phyloP scores from a whole-genome alignment of 106 monocot species.

The Allium fistulosum region DNA sequence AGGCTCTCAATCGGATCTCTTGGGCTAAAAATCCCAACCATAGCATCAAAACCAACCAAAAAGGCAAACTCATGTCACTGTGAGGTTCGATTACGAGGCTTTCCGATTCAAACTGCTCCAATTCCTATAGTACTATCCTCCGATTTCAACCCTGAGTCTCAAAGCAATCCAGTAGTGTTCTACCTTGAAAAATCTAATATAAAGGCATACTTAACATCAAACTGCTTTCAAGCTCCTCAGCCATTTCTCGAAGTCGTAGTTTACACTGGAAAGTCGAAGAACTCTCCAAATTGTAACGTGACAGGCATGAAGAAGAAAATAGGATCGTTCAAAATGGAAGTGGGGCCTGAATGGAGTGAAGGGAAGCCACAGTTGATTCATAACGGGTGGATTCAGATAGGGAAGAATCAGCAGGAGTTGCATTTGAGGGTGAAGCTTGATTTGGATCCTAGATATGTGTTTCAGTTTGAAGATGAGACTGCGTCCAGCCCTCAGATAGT shows the following conservation, averaged over 20 bases:
- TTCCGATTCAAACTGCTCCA: conserved; percentile 55
- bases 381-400: conserved; percentile 71
- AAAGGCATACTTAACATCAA: conserved; percentile 26
- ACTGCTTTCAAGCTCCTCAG: conserved; percentile 41
- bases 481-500: conserved; percentile 67
- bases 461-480: conserved; percentile 74
- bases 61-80: conserved; percentile 10
- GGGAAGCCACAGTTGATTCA: conserved; percentile 63
- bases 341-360: conserved; percentile 41
- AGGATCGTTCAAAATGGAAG: conserved; percentile 53
- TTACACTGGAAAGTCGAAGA: conserved; percentile 23
- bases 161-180: conserved; percentile 41
- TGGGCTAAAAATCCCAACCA: conserved; percentile 42
- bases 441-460: conserved; percentile 81
- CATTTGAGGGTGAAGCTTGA: conserved; percentile 78
- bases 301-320: conserved; percentile 40
- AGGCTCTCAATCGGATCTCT: conserved; percentile 77
- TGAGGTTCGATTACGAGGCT: conserved; percentile 66
- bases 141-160: conserved; percentile 38
- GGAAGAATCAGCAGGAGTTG: conserved; percentile 44
- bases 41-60: conserved; percentile 16
- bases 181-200: conserved; percentile 76
- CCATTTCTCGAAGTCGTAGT: conserved; percentile 57
- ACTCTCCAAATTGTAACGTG: conserved; percentile 31
- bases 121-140: conserved; percentile 47